phyloP scores from a whole-genome alignment of 768 basidiomycete species.

The Glaciozyma antarctica region DNA sequence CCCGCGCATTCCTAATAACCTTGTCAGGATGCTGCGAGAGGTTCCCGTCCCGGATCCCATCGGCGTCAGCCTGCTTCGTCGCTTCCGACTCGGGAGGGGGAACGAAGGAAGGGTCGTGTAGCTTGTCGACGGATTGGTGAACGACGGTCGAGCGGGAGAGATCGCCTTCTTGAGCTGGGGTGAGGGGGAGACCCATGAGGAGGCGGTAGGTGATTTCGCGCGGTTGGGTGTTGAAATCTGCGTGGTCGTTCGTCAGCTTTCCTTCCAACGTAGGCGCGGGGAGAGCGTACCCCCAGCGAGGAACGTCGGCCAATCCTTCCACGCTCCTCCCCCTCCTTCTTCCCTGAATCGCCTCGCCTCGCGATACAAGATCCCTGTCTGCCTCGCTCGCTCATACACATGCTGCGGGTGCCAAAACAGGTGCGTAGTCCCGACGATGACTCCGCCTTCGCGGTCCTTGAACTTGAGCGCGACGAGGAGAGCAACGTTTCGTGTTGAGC shows the following conservation, averaged over 20 bases:
- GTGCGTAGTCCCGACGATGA: slow-evolving; percentile 79
- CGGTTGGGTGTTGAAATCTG: slow-evolving; percentile 87
- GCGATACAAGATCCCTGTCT: slow-evolving; percentile 63
- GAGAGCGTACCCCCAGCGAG: slow-evolving; percentile 63
- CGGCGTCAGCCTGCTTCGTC: slow-evolving; percentile 37
- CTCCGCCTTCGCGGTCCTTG: slow-evolving; percentile 46
- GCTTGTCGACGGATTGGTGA: slow-evolving; percentile 24
- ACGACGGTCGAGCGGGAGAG: slow-evolving; percentile 25
- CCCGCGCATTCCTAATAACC: slow-evolving; percentile 64
- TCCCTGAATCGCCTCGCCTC: slow-evolving; percentile 53
- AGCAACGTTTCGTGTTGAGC: slow-evolving; percentile 27
- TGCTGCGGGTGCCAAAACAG: slow-evolving; percentile 61
- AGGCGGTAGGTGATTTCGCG: slow-evolving; percentile 73
- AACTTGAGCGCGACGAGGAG: slow-evolving; percentile 55
- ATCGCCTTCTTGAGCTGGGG: slow-evolving; percentile 43
- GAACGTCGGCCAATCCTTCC: slow-evolving; percentile 62
- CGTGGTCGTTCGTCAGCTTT: not conserved
- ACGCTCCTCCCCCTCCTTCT: slow-evolving; percentile 37
- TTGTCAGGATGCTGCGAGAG: slow-evolving; percentile 55
- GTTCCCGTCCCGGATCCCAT: slow-evolving; percentile 40
- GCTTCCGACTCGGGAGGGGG: slow-evolving; percentile 18
- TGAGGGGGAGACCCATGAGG: slow-evolving; percentile 54
- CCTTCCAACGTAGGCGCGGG: not conserved
- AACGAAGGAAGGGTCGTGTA: slow-evolving; percentile 20
- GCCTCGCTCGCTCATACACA: slow-evolving; percentile 62